Evolutionary conservation across 257 asterid species (phyloP).

Genomic region (Solanum rostratum): DNA sequence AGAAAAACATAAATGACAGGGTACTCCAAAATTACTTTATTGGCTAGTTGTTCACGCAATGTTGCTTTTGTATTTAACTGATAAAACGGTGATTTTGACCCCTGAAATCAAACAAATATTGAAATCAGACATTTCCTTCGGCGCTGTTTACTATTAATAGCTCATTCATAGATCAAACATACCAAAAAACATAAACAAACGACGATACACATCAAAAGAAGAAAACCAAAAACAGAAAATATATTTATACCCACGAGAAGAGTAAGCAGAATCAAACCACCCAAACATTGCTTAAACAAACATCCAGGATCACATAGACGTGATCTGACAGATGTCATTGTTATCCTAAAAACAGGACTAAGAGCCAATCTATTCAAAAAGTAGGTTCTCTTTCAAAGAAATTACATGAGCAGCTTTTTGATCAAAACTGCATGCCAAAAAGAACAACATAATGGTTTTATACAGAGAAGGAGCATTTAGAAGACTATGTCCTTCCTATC

Average conservation of each 20-base stretch:
- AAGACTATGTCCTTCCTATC: background rate
- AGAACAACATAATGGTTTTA: background rate
- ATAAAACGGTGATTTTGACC: constrained; percentile 41
- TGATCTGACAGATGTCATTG: background rate
- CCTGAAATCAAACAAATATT: constrained; percentile 29
- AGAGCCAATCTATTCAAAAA: background rate
- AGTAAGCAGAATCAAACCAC: background rate
- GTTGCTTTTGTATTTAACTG: constrained; percentile 43
- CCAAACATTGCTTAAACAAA: background rate
- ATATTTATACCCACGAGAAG: background rate
- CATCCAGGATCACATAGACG: background rate
- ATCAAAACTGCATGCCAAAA: background rate
- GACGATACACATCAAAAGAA: background rate
- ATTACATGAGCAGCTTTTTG: background rate
- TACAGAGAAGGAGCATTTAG: background rate
- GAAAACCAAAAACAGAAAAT: background rate
- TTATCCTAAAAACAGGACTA: background rate
- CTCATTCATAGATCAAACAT: background rate
- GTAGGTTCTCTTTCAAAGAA: background rate
- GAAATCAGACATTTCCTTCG: background rate
- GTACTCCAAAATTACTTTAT: constrained; percentile 54
- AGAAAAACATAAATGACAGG: constrained; percentile 70
- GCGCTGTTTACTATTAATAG: background rate
- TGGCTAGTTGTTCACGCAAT: constrained; percentile 52
- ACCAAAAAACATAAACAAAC: background rate